Evolutionary conservation across 495 filamentous ascomycete species (phyloP).

Genomic region (Penicillium verhagenii): DNA sequence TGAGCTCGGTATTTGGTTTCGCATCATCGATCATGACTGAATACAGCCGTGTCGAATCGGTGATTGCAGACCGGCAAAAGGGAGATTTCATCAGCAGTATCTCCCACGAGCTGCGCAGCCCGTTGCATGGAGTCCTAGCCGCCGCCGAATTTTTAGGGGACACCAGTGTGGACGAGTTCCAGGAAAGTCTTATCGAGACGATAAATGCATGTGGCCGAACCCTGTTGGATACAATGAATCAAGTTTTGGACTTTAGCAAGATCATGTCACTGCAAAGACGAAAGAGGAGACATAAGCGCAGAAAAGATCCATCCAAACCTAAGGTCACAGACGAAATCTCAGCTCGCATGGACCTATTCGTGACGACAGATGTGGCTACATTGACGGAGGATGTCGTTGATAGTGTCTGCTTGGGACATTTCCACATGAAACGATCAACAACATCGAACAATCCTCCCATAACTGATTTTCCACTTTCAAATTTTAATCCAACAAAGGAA

Average conservation of each 20-base stretch:
- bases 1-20: conserved; percentile 56
- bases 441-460: not conserved
- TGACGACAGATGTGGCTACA: conserved; percentile 5
- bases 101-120: not conserved
- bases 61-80: conserved; percentile 57
- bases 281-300: conserved; percentile 4
- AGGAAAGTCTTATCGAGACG: not conserved
- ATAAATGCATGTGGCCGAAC: conserved; percentile 40
- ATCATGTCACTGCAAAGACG: conserved; percentile 12
- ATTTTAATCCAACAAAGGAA: not conserved
- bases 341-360: not conserved
- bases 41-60: conserved; percentile 55
- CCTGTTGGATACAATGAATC: conserved; percentile 52
- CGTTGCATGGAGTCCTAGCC: not conserved
- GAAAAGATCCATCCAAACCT: conserved; percentile 2
- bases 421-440: not conserved
- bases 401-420: conserved; percentile 14
- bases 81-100: not conserved
- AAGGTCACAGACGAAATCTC: not conserved
- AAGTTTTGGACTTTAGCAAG: conserved; percentile 19
- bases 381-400: conserved; percentile 15
- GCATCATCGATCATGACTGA: conserved; percentile 66
- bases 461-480: not conserved
- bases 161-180: not conserved
- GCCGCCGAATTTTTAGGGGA: not conserved